A percentile compares a stretch with the other conserved stretches of the same genome.
These are phyloP conservation scores for Scopulariopsis brevicaulis DNA, from an alignment of 2,329 filamentous ascomycete genomes.

Conservation along the genomic window DNA sequence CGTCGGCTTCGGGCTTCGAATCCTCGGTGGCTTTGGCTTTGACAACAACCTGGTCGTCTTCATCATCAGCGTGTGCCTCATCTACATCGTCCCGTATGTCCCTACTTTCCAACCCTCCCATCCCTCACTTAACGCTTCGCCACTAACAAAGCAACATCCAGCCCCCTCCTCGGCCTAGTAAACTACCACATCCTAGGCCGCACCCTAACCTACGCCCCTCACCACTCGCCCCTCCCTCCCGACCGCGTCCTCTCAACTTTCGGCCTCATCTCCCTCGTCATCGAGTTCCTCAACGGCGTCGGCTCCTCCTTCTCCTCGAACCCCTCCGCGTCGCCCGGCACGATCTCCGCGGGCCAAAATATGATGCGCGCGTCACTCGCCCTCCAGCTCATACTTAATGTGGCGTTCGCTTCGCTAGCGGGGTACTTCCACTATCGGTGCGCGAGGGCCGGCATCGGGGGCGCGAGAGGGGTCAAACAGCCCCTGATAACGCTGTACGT, in stretches of 20 bases:
- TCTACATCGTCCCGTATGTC: slow-evolving; percentile 24
- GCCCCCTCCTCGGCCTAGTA: slow-evolving; percentile 48
- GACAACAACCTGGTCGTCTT: slow-evolving; percentile 8
- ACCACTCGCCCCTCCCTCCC: slow-evolving; percentile 40
- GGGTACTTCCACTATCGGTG: slow-evolving; percentile 30
- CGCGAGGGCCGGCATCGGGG: slow-evolving; percentile 7
- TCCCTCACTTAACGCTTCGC: not conserved
- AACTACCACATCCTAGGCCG: slow-evolving; percentile 55
- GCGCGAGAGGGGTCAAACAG: not conserved
- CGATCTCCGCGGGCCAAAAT: slow-evolving; percentile 20
- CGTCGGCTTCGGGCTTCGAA: slow-evolving; percentile 10
- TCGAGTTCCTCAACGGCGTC: slow-evolving; percentile 33
- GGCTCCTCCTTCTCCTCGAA: slow-evolving; percentile 29
- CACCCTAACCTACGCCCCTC: slow-evolving; percentile 50
- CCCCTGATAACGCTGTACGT: slow-evolving; percentile 17
- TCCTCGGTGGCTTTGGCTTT: not conserved
- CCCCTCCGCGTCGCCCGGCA: slow-evolving; percentile 13
- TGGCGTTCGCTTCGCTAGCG: slow-evolving; percentile 29
- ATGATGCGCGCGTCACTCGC: slow-evolving; percentile 28
- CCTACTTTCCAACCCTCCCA: not conserved
- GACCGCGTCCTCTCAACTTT: slow-evolving; percentile 33
- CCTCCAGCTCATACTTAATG: slow-evolving; percentile 35
- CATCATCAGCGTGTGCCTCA: slow-evolving; percentile 27
- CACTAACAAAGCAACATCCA: slow-evolving; percentile 11
- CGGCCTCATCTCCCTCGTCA: slow-evolving; percentile 27